Base-by-base conservation (phyloP, 108 stramenopile species). In the Aurantiochytrium sp. region DNA sequence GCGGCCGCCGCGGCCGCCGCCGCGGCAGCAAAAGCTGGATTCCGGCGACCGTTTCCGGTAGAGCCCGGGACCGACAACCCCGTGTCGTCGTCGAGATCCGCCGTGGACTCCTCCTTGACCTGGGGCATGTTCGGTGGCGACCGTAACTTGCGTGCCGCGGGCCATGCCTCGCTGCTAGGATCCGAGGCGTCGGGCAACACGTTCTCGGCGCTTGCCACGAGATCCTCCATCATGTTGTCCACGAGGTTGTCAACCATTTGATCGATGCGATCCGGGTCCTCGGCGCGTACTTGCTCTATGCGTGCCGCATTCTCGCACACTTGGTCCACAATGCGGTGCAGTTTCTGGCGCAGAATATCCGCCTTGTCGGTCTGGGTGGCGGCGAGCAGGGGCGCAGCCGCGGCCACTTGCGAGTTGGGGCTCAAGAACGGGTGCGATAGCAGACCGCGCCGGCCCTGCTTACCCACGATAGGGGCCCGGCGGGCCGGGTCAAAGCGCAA, bases 401-500 rank as follows among this genome's bases (percentile, higher is more conserved):
- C 37, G 21, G 34, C 31, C 37, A 31, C 19, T 0, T 30, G 21
- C 54, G 86, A 36, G 24, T 4, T 59, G 34, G 86, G 86, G 6
- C 65, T 4, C 4, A 87, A 34, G n/a, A 87, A 87, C 4, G 86
- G 54, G 41, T 87, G 86, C 10, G 37, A 17, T 0, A 87, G 45
- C 21, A 87, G 73, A 1, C 73, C 73, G 27, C 45, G 39, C 6
- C 73, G 27, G 52, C 69, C 68, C 4, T 4, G 4, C 39, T 37
- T 6, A 6, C 30, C 55, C 2, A 45, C 86, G 41, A 90, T 90
- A 4, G 54, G 21, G 6, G 85, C 54, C 4, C 90, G 73, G 5
- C 48, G 4, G n/a, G 55, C 27, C 24, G 88, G 88, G 22, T 88
- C 85, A 4, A 85, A 42, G n/a, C n/a, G 17, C 87, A 90, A 45